phyloP scores from a whole-genome alignment of 78 protist genomes.

The Chrysochromulina parva region DNA sequence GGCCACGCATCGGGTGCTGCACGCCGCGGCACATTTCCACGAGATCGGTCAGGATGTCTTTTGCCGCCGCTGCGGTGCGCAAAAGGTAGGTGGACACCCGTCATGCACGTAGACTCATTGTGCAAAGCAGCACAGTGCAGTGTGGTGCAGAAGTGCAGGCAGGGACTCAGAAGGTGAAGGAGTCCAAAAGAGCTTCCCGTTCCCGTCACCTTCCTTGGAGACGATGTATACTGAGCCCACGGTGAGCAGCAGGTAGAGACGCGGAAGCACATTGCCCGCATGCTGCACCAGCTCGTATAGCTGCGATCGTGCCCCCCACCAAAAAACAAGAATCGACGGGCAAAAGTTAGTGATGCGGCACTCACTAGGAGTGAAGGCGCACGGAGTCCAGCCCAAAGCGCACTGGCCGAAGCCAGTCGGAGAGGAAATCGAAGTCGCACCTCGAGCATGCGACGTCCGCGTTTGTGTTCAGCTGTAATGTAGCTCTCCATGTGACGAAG shows the following conservation, averaged over 20 bases:
- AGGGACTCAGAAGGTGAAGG: no score
- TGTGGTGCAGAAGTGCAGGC: no score
- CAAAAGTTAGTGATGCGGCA: no score
- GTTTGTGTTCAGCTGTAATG: slow-evolving; percentile 70
- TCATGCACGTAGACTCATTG: no score
- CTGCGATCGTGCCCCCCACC: no score
- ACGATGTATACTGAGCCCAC: slow-evolving; percentile 83
- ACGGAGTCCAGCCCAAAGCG: no score
- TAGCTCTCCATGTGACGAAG: slow-evolving; percentile 79
- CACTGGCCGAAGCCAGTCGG: no score
- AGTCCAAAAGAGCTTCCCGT: no score
- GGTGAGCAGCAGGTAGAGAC: slow-evolving; percentile 84
- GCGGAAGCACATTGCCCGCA: slow-evolving; percentile 93
- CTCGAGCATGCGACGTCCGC: slow-evolving; percentile 70
- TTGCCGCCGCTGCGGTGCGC: slow-evolving; percentile 74
- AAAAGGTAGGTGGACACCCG: no score
- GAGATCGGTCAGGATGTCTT: slow-evolving; percentile 74
- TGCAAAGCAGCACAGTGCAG: no score
- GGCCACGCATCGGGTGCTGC: slow-evolving; percentile 98
- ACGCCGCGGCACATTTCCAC: slow-evolving; percentile 98
- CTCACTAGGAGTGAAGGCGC: no score
- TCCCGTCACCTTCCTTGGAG: slow-evolving; percentile 51
- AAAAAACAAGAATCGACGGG: no score
- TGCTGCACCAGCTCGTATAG: slow-evolving; percentile 94
- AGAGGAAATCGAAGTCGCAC: slow-evolving; percentile 18